phyloP scores from a whole-genome alignment of 805 yeast genomes.

The Blastobotrys chiropterorum region DNA sequence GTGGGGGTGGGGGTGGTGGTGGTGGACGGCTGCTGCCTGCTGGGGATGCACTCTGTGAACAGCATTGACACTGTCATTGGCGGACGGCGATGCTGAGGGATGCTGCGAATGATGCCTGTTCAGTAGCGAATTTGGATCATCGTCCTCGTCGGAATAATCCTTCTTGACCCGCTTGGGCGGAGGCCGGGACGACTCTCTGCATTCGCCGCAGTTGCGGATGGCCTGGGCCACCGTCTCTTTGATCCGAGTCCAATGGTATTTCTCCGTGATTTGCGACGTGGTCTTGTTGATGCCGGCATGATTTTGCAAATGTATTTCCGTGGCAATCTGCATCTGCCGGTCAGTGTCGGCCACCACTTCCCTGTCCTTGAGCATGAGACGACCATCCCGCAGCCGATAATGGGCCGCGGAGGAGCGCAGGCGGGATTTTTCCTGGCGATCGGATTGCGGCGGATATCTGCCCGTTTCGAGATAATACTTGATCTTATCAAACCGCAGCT shows the following conservation, averaged over 20 bases:
- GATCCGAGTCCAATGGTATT: conserved; percentile 86
- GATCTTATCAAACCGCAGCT: conserved; percentile 63
- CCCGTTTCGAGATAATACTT: conserved; percentile 76
- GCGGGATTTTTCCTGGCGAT: conserved; percentile 82
- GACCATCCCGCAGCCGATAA: conserved; percentile 65
- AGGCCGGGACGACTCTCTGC: conserved; percentile 45
- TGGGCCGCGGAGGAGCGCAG: conserved; percentile 72
- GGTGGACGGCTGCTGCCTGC: conserved; percentile 4
- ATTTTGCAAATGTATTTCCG: conserved; percentile 56
- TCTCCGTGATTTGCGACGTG: conserved; percentile 67
- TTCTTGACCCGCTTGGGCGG: conserved; percentile 22
- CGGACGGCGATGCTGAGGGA: neutral
- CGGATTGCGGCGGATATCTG: conserved; percentile 75
- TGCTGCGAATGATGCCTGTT: conserved; percentile 1
- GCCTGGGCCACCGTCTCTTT: conserved; percentile 82
- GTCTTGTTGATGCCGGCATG: conserved; percentile 91
- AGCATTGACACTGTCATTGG: conserved; percentile 2
- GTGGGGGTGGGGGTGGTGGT: conserved; percentile 9
- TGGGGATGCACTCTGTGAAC: neutral
- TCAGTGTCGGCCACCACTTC: conserved; percentile 78
- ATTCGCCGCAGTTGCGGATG: conserved; percentile 66
- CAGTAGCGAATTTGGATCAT: conserved; percentile 19
- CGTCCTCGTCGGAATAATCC: conserved; percentile 24
- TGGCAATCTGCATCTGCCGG: conserved; percentile 68
- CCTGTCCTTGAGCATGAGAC: conserved; percentile 65